Base-by-base conservation (phyloP, 2,329 filamentous ascomycete genomes). In the Alternaria dauci region DNA sequence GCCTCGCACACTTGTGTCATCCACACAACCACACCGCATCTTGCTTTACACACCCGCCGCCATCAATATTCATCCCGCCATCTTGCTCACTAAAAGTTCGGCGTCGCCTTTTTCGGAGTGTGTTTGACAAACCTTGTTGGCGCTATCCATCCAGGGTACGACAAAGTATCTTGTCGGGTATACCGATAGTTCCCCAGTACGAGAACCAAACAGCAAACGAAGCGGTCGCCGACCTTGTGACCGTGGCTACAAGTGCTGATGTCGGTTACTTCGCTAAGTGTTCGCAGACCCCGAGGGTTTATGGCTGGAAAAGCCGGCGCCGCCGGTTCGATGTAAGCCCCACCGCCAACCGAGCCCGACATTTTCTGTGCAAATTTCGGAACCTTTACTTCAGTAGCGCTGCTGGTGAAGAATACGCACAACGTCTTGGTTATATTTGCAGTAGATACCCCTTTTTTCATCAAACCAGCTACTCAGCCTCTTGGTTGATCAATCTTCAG, bases 401-500 rank as follows among this genome's bases (percentile, higher is more conserved):
- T 23, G 20, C 20, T 23, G 4, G 4, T 4, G 20, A 23, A 2
- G 20, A 23, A 23, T 23, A 23, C 20, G 20, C 4, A 23, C 20
- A 23, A 4, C 4, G 20, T 23, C 4, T 23, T 23, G 20, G 20
- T 23, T 30, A 30, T 30, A 30, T 9, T 30, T 30, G 4, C 32
- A 34, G 32, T 34, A n/a, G n/a, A n/a, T n/a, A n/a, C n/a, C n/a
- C n/a, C n/a, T n/a, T 36, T 2, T 5, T 34, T 4, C 34, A 42
- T 41, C 50, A 8, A 8, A 52, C 23, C 25, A 26, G 5, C 36
- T 23, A 56, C 54, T 41, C 44, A 50, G 5, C 38, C 43, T 30
- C 52, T 20, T 42, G 39, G 46, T 43, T 38, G 43, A n/a, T 25
- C 41, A 46, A 53, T 63, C 60, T 63, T 55, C 50, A 47, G 51